Evolutionary conservation across 345 rosid species (phyloP), one percentile per base, ranked within the genome.

Genomic region (Viola odorata): DNA sequence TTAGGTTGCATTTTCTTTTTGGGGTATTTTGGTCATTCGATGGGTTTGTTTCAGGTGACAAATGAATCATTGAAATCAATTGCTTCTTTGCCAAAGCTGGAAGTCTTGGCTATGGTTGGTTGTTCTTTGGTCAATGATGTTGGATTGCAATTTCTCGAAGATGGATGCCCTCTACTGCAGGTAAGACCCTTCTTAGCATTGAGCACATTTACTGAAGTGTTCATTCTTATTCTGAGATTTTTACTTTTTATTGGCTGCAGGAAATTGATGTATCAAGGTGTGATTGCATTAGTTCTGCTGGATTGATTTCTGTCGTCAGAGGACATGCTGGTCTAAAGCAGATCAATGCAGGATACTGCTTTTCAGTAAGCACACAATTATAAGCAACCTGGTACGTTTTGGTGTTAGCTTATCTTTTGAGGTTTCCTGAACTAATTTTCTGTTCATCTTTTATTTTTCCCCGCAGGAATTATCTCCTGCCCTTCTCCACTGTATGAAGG

Each of bases 201-300:
- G 32, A 23, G 32, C 32, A 23, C 32, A 23, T 23, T 23, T 23
- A 23, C 32, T 23, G 32, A 23, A 23, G 32, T 23, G 32, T 2
- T 23, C 32, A 23, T 0, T 23, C 32, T 23, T 23, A 23, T 23
- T 23, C 32, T 23, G 32, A 23, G 32, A 23, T 23, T 23, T 23
- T 7, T n/a, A 39, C 56, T 32, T 3, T 56, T 17, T 52, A 12
- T 51, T 50, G 54, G 36, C 41, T 53, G 40, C 78, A 89, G 98
- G 88, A 62, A 41, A 57, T 92, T 44, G 86, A 87, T 76, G 77
- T 87, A 39, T 82, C 96, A 0, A 92, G 98, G 75, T 89, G 98
- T 65, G 90, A 79, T 41, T 64, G 69, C 58, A 70, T 92, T 70
- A 81, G 77, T 73, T 74, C 80, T 6, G 74, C 74, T 44, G 83